Evolutionary conservation across 2,329 filamentous ascomycete genomes (phyloP).

Genomic region (Talaromyces verruculosus): DNA sequence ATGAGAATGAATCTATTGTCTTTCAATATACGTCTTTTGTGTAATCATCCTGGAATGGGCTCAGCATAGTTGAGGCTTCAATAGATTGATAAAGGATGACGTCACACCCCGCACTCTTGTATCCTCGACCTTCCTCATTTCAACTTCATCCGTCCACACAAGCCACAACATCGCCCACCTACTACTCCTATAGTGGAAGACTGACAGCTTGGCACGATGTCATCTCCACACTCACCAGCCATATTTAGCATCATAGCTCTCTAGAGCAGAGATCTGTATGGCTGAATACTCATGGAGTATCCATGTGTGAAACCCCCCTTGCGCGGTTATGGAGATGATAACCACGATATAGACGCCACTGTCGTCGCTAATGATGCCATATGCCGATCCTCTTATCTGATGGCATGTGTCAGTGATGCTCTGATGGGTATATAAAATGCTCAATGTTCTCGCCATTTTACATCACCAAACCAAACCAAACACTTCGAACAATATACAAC

Average conservation of each 20-base stretch:
- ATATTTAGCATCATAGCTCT: background rate
- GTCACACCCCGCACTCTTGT: background rate
- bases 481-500: background rate
- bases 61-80: background rate
- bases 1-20: background rate
- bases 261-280: background rate
- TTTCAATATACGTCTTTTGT: background rate
- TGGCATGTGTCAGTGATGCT: background rate
- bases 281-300: background rate
- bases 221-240: background rate
- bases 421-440: background rate
- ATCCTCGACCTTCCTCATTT: too few species aligned
- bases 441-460: background rate
- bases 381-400: background rate
- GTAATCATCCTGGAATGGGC: background rate
- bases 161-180: background rate
- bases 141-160: background rate
- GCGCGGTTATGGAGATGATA: background rate
- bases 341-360: slow-evolving; percentile 9
- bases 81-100: background rate
- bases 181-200: background rate
- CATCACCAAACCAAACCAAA: background rate
- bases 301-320: background rate
- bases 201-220: slow-evolving; percentile 7
- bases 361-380: slow-evolving; percentile 16